Base-by-base conservation (phyloP, 2,329 filamentous ascomycete genomes). In the Fusarium pseudocircinatum region DNA sequence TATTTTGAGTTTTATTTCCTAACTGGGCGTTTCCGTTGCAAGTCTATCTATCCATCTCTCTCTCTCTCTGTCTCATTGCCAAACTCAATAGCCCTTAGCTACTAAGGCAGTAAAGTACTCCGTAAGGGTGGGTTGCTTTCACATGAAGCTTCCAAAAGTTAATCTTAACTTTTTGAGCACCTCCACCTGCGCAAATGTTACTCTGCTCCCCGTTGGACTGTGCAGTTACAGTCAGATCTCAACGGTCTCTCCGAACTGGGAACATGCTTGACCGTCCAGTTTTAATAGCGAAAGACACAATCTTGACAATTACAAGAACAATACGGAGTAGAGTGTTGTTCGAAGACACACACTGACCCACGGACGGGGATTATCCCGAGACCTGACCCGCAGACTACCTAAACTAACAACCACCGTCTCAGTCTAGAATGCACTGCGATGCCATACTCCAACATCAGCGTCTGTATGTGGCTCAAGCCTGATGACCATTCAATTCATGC, bases 201-300 rank as follows among this genome's bases (percentile, higher is more conserved):
- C 49, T 47, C 59, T 18, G 16, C 24, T 37, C 30, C 42, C 50
- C 53, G 44, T 54, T 60, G 42, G 63, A 63, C 53, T 68, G 68
- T 68, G 63, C 53, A 36, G 50, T 57, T 65, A 59, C 32, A 36
- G 47, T 61, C 62, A 54, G 71, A 53, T 69, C 63, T 69, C 46
- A 72, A 59, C 52, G 39, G 67, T 42, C 63, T 50, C 39, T 52
- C 65, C 44, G 26, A 32, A 14, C 44, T 54, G 16, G 67, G 52
- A 71, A 58, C 28, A 70, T 67, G 47, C 56, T 49, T 49, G 50
- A 49, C 37, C 40, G 44, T 37, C 40, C 46, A 43, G 36, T 54
- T 30, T 36, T 20, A 49, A 39, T 57, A 47, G 43, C 61, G 60
- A 70, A 63, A 64, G 24, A 32, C 26, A 34, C 57, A 62, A 39